Evolutionary conservation across 2,329 filamentous ascomycete genomes (phyloP), one percentile per base, ranked within the genome.

Genomic region (Fusarium gaditjirri): DNA sequence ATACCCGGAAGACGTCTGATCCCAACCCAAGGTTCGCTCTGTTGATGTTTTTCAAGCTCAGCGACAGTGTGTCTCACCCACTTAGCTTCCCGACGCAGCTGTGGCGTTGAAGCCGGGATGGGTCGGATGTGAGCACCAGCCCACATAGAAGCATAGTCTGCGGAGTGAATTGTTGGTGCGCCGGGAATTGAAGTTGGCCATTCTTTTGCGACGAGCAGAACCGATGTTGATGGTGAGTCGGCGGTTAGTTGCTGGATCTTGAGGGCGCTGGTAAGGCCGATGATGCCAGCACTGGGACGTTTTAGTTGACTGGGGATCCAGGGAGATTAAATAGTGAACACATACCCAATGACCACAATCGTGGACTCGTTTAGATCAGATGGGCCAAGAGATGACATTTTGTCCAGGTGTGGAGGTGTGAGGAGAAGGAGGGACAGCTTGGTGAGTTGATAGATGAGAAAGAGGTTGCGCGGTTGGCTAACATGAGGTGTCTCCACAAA

Each of bases 81-180:
- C 2, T 60, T 49, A 2, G 80, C 80, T 60, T 82, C 80, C 25
- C 76, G 77, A 9, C 54, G 70, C 3, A 81, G 62, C 49, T 82
- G 80, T 4, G 79, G 70, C 10, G 79, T 80, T 11, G 76, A 76
- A 4, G 76, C 79, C 4, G 84, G 84, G 38, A 88, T 84, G 73
- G 84, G 86, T 43, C 87, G 83, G 70, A 88, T 87, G 74, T 89
- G 86, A 5, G 87, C 87, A 16, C 87, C 87, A 39, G 84, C 87
- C 87, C 87, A 89, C 56, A 87, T 86, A 35, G 87, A 89, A 19
- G 87, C 86, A 75, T 85, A 89, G 80, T 89, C 76, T 27, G 74
- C 69, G 0, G 80, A 82, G 58, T 80, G 79, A 4, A 52, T 16
- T 3, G 69, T 58, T 0, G 80, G 77, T 1, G 77, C 76, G 1